These are phyloP conservation scores for Fonsecaea monophora DNA, from an alignment of 2,329 filamentous ascomycete genomes.

Conservation along the genomic window DNA sequence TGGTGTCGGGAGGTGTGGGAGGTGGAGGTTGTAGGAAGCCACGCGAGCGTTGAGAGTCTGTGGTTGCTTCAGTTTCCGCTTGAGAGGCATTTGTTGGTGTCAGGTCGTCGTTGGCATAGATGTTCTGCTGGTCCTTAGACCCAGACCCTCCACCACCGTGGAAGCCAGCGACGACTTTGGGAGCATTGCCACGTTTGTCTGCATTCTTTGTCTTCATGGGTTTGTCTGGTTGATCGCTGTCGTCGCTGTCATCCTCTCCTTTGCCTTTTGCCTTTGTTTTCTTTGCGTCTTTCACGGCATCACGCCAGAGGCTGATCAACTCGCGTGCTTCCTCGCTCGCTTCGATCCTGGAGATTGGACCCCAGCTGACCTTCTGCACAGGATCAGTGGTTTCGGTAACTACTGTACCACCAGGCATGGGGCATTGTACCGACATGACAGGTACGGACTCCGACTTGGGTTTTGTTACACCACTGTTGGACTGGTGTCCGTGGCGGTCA, in stretches of 20 bases:
- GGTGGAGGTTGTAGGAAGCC: slow-evolving; percentile 23
- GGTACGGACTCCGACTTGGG: neutral
- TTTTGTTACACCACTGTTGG: neutral
- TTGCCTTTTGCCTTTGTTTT: slow-evolving; percentile 4
- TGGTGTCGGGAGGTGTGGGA: slow-evolving; percentile 22
- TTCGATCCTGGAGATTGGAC: slow-evolving; percentile 22
- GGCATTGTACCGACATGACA: slow-evolving; percentile 26
- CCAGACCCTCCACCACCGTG: neutral
- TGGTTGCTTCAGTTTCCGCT: slow-evolving; percentile 11
- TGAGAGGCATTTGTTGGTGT: slow-evolving; percentile 5
- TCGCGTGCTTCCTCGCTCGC: slow-evolving; percentile 18
- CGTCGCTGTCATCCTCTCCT: neutral
- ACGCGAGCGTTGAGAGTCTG: neutral
- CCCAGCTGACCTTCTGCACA: slow-evolving; percentile 28
- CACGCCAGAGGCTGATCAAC: slow-evolving; percentile 21
- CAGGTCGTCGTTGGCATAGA: neutral
- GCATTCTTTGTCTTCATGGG: neutral
- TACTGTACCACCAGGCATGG: slow-evolving; percentile 23
- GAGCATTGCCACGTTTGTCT: neutral
- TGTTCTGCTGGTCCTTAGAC: neutral
- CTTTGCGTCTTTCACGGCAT: slow-evolving; percentile 5
- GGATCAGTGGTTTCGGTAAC: slow-evolving; percentile 22
- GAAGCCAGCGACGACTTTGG: neutral
- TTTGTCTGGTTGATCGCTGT: neutral
- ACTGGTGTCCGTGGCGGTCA: too few relatives aligned